Base-by-base conservation (phyloP, 257 asterid genomes). In the Nicotiana noctiflora region DNA sequence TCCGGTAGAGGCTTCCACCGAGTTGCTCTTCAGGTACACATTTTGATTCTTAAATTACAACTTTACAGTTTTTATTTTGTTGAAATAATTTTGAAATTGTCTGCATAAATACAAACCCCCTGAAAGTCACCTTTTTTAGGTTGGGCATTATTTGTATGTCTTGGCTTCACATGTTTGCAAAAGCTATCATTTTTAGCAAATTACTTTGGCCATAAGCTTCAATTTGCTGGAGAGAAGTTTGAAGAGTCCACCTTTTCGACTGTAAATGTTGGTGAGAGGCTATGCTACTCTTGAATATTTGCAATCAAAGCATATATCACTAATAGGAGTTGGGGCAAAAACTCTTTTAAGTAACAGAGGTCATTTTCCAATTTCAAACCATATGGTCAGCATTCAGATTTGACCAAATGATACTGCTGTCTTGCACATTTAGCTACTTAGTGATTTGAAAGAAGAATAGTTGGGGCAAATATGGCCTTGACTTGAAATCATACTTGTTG, bases 21-120 rank as follows among this genome's bases (percentile, higher is more conserved):
- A 79, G 76, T 79, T 46, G 82, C 82, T 49, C 82, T 79, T 56
- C 82, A 79, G 82, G 82, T 79, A 46, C 14, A 44, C 34, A 25
- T 34, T 62, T 32, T 46, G 46, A 44, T 52, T 63, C 18, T 37
- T 5, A 53, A 70, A 37, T 25, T 79, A 3, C 61, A 37, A 14
- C 0, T 79, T 79, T 44, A 34, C 4, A 4, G 37, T 37, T 1
- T n/a, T 55, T 62, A 17, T 49, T 63, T 27, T 1, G 11, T 49
- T 27, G 15, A 64, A 25, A 29, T 64, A 46, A 46, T 14, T 13
- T 14, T 21, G 40, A 72, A 46, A 6, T 46, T 46, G 37, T 70
- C 59, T 70, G 12, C 21, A 21, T 44, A 23, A 21, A 25, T 62
- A 27, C 2, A 25, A 12, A 57, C 40, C 13, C 32, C 76, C 4